These are phyloP conservation scores for Populus tremula DNA, from an alignment of 345 rosid species.

Conservation along the genomic window DNA sequence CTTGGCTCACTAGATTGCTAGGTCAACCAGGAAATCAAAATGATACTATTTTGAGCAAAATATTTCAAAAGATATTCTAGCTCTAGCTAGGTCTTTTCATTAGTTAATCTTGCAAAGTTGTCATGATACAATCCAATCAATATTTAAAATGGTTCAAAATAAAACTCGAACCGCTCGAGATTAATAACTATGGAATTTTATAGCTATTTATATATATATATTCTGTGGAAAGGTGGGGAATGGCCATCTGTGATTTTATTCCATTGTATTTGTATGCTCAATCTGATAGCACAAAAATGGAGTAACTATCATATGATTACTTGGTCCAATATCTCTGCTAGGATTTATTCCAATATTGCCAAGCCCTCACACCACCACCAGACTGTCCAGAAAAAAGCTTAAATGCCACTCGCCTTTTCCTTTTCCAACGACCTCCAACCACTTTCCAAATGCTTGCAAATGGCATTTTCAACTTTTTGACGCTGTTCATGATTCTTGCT, in stretches of 20 bases:
- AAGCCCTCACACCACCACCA: neutral
- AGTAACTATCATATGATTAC: conserved; percentile 3
- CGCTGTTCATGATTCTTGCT: neutral
- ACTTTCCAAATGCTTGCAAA: conserved; percentile 15
- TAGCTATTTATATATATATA: too few species aligned
- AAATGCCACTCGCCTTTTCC: neutral
- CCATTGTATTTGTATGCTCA: neutral
- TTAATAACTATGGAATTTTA: too few species aligned
- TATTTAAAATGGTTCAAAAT: too few species aligned
- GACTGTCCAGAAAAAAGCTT: neutral
- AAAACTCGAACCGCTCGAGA: too few species aligned
- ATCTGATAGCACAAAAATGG: neutral
- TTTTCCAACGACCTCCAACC: neutral
- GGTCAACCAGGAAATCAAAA: too few species aligned
- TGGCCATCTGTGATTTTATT: neutral
- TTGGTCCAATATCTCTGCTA: neutral
- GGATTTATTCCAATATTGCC: neutral
- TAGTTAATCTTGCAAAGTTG: too few species aligned
- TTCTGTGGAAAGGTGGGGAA: too few species aligned
- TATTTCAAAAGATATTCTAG: too few species aligned
- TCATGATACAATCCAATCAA: too few species aligned
- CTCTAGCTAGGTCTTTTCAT: too few species aligned
- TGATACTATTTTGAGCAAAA: too few species aligned
- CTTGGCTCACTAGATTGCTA: too few species aligned
- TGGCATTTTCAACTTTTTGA: neutral